Percentiles rank a stretch among this genome's conserved stretches.
Conservation (phyloP, 2,329 filamentous ascomycete genomes). For the Alternaria panax region DNA sequence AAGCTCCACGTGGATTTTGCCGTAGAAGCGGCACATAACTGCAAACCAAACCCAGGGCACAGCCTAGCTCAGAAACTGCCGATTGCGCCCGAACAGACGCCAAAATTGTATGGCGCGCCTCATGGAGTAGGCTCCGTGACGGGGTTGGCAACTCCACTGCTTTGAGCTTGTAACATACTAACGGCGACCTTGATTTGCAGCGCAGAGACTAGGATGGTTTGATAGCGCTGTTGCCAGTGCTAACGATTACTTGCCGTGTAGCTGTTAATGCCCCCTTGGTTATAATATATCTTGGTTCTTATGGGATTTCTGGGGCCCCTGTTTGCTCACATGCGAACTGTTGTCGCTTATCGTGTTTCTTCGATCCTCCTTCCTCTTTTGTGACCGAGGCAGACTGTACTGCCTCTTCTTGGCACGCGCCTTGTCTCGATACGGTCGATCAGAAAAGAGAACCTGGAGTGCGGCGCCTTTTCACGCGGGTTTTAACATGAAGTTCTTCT, state of each 20-base stretch:
- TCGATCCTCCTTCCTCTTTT: not conserved
- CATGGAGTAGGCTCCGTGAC: not conserved
- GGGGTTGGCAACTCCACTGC: not conserved
- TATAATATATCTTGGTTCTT: not conserved
- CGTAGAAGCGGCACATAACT: not conserved
- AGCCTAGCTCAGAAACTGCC: not conserved
- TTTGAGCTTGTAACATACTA: constrained; percentile 2
- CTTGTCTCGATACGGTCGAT: not conserved
- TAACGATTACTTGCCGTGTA: too few species aligned
- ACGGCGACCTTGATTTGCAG: not conserved
- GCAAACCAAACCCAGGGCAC: not conserved
- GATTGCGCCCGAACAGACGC: constrained; percentile 1
- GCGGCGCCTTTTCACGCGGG: not conserved
- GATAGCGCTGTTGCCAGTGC: not conserved
- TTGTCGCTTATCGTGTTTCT: not conserved
- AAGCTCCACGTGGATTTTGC: not conserved
- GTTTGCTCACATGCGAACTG: not conserved
- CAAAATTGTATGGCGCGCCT: not conserved
- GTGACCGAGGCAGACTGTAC: not conserved
- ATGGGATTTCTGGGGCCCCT: not conserved
- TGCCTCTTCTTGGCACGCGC: not conserved
- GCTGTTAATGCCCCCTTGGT: not conserved
- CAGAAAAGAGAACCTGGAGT: not conserved
- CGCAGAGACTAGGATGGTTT: not conserved
- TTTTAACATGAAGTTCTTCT: constrained; percentile 6